Base-by-base conservation (phyloP, 768 basidiomycete species). In the Rhodosporidiobolus sp. region DNA sequence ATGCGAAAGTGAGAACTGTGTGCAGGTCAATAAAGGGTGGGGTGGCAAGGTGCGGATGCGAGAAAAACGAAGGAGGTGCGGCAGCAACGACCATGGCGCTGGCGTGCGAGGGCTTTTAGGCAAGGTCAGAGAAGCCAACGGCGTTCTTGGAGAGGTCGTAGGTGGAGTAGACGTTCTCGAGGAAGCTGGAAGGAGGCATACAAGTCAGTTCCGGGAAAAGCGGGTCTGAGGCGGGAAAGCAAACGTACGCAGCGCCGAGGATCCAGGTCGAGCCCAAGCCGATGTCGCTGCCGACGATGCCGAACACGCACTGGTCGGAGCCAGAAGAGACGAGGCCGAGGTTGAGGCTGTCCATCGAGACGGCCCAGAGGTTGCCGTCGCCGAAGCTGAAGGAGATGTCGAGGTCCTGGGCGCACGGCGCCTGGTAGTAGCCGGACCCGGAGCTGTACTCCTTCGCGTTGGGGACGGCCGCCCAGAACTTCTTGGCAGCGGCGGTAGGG, bases 311-410 rank as follows among this genome's bases (percentile, higher is more conserved):
- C 6, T 73, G 58, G 26, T 43, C 48, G n/a, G 52, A 58, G 17
- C 76, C 75, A 2, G 65, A 14, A 26, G 45, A 50, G 2, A 75
- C 69, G 11, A 71, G 77, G 12, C 85, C 86, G 14, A 86, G 79
- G 79, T 85, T 86, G 79, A 81, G 78, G 65, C 77, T 80, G 19
- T 74, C 77, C n/a, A 81, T 48, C 16, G 81, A 80, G 70, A 86
- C 80, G 82, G 84, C 76, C 79, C 86, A 88, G 0, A 76, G 53
- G 56, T 82, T 82, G n/a, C 52, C 62, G 45, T 65, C 81, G 54
- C 85, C 85, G 72, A 88, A 86, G 2, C 83, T 81, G 64, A 89
- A 77, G 1, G 84, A 82, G 49, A 88, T 81, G 34, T 77, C 80
- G 65, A 80, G 73, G 2, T 67, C 30, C 9, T 28, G 28, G 8